Conservation (phyloP, 2,329 filamentous ascomycete species). For the Claviceps africana region DNA sequence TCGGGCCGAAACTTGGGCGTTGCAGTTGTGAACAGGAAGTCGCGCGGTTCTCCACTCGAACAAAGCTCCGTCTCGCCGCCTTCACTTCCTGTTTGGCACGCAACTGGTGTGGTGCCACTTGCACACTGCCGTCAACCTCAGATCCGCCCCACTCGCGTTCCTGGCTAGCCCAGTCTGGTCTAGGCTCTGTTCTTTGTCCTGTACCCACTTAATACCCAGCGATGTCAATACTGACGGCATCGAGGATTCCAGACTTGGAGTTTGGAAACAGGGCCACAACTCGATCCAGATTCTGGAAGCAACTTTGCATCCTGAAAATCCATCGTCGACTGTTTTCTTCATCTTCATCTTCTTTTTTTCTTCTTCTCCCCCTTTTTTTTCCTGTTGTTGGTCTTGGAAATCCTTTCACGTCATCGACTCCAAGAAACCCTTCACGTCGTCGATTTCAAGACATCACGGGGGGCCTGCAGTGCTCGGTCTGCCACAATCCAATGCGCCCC, state of each 20-base stretch:
- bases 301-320: not conserved
- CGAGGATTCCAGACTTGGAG: not conserved
- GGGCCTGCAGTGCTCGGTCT: too few species aligned
- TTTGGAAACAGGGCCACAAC: too few species aligned
- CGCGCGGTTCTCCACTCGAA: not conserved
- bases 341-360: too few species aligned
- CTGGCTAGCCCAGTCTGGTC: not conserved
- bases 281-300: not conserved
- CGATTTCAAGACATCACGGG: not conserved
- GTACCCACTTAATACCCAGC: not conserved
- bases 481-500: not conserved
- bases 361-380: not conserved
- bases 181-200: not conserved
- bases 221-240: not conserved
- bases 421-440: too few species aligned
- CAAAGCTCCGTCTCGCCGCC: not conserved
- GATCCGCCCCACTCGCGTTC: not conserved
- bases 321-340: not conserved
- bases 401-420: not conserved
- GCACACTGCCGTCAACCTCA: not conserved
- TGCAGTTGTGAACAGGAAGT: not conserved
- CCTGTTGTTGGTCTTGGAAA: not conserved
- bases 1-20: not conserved
- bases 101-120: not conserved
- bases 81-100: not conserved